Base-by-base conservation (phyloP, 768 basidiomycete genomes). In the Astraeus odoratus region DNA sequence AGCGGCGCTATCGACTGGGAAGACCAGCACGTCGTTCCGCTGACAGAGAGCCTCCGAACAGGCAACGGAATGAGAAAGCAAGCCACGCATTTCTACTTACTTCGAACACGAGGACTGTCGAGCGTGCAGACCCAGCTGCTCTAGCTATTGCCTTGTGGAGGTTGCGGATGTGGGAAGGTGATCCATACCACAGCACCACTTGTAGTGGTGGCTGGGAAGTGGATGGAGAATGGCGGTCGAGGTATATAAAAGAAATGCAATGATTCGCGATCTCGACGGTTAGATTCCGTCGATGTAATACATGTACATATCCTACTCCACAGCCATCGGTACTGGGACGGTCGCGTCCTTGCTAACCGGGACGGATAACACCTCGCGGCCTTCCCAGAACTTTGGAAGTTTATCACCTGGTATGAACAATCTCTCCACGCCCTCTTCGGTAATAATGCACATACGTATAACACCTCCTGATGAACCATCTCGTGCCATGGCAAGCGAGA, bases 391-490 rank as follows among this genome's bases (percentile, higher is more conserved):
- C 57, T 68, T 80, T 34, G 92, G 93, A 38, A 97, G 75, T 56
- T 91, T 71, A 63, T 95, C 75, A 2, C 94, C 95, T 8, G 94
- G 90, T 2, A 97, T 77, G 60, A 99, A 99, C 52, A 93, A 59
- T 49, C 95, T 73, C 70, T 98, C 92, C 13, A 96, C 94, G 16
- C 80, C 81, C 42, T 83, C 89, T 64, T 94, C 83, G 6, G 89
- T 94, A 65, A 98, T 97, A 25, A 99, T 87, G 56, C 88, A 90
- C 89, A 98, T 90, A 36, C 96, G 86, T 54, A 99, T 92, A 38
- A 89, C 87, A 60, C 96, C 96, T 47, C 96, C 96, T 44, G 96
- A 98, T 0, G 92, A 96, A 4, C 96, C 95, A 64, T 99, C 96
- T 64, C 96, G 81, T 37, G 90, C 80, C 96, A 98, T 99, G 1